Evolutionary conservation across 2,329 filamentous ascomycete species (phyloP).

Genomic region (Ophiostoma piceae): DNA sequence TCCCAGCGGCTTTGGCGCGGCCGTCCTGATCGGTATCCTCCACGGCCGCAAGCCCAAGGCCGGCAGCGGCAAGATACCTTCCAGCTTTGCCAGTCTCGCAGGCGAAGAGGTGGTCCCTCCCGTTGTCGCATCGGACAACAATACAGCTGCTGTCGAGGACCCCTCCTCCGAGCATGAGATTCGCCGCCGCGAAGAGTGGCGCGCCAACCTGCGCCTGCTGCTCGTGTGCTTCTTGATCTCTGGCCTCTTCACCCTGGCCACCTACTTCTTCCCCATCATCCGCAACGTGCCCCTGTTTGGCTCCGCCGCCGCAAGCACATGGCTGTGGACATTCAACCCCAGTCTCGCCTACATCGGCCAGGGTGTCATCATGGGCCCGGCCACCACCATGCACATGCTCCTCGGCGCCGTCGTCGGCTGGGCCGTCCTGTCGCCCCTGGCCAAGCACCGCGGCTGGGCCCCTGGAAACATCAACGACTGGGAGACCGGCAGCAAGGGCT

Average conservation of each 20-base stretch:
- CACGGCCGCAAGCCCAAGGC: constrained; percentile 51
- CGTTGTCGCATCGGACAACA: not conserved
- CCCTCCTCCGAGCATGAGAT: constrained; percentile 28
- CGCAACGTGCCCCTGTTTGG: constrained; percentile 87
- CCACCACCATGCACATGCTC: constrained; percentile 93
- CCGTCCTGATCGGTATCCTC: constrained; percentile 83
- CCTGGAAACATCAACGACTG: constrained; percentile 81
- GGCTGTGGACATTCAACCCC: constrained; percentile 95
- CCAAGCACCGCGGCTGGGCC: constrained; percentile 82
- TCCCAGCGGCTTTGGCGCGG: constrained; percentile 91
- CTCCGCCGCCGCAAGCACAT: constrained; percentile 62
- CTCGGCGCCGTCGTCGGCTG: constrained; percentile 84
- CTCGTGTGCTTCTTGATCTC: constrained; percentile 55
- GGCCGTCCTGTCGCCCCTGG: constrained; percentile 83
- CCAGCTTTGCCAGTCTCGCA: constrained; percentile 32
- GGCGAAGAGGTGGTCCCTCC: constrained; percentile 20
- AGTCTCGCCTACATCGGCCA: constrained; percentile 97
- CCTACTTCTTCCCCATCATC: constrained; percentile 83
- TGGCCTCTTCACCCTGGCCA: constrained; percentile 67
- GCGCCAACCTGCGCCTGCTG: constrained; percentile 49
- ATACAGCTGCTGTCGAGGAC: constrained; percentile 24
- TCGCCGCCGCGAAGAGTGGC: constrained; percentile 37
- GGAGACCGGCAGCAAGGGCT: constrained; percentile 90
- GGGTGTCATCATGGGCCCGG: constrained; percentile 96
- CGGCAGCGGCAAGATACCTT: constrained; percentile 21